phyloP scores from a whole-genome alignment of 83 land plant genomes.

The Thuja plicata region DNA sequence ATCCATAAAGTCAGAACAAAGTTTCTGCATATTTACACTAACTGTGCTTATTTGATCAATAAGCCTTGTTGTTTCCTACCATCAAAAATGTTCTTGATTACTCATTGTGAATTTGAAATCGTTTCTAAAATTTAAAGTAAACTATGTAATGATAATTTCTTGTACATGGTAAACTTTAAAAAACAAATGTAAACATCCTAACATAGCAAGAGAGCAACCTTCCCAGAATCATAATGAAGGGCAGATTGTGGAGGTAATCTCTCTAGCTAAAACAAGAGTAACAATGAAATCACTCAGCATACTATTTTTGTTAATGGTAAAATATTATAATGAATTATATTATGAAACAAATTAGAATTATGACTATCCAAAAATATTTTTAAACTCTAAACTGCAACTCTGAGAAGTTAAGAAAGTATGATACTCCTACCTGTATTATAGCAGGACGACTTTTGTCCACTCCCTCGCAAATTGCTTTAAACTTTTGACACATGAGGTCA shows the following conservation, averaged over 20 bases:
- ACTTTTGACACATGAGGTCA: slow-evolving; percentile 34
- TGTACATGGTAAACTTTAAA: background rate
- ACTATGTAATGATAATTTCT: background rate
- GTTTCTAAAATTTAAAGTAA: background rate
- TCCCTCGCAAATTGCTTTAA: slow-evolving; percentile 31
- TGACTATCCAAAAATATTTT: background rate
- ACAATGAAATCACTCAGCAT: background rate
- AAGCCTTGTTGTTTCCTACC: slow-evolving; percentile 21
- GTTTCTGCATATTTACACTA: slow-evolving; percentile 20
- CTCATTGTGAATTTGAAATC: background rate
- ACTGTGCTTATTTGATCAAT: slow-evolving; percentile 22
- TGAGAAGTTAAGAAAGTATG: background rate
- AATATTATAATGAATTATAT: background rate
- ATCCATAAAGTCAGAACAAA: slow-evolving; percentile 22
- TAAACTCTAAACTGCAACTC: background rate
- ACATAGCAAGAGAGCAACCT: background rate
- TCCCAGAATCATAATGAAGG: background rate
- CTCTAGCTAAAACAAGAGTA: background rate
- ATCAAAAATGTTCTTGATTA: background rate
- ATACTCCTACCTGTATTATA: slow-evolving; percentile 17
- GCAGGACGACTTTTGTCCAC: slow-evolving; percentile 31
- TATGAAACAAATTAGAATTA: background rate
- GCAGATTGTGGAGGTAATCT: background rate
- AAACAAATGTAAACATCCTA: background rate
- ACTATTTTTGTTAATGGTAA: too few species aligned